These are phyloP conservation scores for Hericium alpestre DNA, from an alignment of 768 basidiomycete species.

Conservation along the genomic window DNA sequence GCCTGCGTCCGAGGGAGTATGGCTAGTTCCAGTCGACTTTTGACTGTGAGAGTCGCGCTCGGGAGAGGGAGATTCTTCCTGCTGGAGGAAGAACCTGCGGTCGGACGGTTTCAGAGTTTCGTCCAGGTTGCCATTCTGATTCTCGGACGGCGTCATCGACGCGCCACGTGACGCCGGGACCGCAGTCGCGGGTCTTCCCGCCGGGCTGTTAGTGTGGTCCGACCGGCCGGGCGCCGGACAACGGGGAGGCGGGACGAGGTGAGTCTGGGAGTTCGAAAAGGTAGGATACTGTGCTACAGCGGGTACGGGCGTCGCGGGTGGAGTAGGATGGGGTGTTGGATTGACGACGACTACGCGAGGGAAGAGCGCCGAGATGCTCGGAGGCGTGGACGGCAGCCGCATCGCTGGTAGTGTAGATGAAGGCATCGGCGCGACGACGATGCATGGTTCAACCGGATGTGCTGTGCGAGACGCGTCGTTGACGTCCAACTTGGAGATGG, in stretches of 20 bases:
- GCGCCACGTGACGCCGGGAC: background rate
- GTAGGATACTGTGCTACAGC: conserved; percentile 11
- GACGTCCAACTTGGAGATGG: background rate
- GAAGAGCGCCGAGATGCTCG: conserved; percentile 21
- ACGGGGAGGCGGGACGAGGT: conserved; percentile 19
- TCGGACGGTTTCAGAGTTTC: conserved; percentile 27
- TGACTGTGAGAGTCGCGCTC: conserved; percentile 22
- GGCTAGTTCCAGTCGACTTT: conserved; percentile 22
- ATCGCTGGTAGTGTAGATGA: conserved; percentile 16
- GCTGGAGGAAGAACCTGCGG: conserved; percentile 34
- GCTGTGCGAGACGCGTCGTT: background rate
- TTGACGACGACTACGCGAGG: conserved; percentile 61
- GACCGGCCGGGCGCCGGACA: conserved; percentile 12
- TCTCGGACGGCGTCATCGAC: conserved; percentile 2
- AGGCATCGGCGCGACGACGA: conserved; percentile 13
- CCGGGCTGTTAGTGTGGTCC: background rate
- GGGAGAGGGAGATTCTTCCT: conserved; percentile 30
- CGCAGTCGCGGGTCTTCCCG: background rate
- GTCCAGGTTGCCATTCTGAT: conserved; percentile 13
- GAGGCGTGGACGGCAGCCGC: conserved; percentile 14
- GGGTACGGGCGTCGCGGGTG: conserved; percentile 51
- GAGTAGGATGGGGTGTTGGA: conserved; percentile 71
- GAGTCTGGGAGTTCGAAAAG: conserved; percentile 18
- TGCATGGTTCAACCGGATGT: conserved; percentile 8
- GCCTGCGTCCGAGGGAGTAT: conserved; percentile 19